A percentile compares a stretch with the other conserved stretches of the same genome.
Conservation (phyloP, 1,284 basidiomycete genomes). For the Moesziomyces antarcticus region DNA sequence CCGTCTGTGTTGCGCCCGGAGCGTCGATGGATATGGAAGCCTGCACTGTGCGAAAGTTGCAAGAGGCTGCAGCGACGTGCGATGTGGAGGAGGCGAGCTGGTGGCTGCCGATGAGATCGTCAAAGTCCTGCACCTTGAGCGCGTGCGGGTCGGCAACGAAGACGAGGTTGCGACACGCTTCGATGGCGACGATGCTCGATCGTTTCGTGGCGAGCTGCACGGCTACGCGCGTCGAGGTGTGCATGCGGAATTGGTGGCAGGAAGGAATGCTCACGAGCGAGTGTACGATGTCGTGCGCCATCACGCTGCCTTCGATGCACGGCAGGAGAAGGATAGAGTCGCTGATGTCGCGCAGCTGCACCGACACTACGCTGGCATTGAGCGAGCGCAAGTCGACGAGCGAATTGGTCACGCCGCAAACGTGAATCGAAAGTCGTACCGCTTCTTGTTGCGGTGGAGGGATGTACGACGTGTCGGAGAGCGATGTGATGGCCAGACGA, state of each 20-base stretch:
- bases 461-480: constrained; percentile 5
- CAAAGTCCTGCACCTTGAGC: constrained; percentile 45
- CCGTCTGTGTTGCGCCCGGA: too few relatives aligned
- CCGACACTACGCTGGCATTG: constrained; percentile 9
- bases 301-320: constrained; percentile 33
- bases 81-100: constrained; percentile 2
- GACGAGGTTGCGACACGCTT: constrained; percentile 10
- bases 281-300: constrained; percentile 21
- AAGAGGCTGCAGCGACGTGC: too few relatives aligned
- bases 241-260: constrained; percentile 47
- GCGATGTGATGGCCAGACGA: constrained; percentile 12
- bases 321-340: constrained; percentile 29
- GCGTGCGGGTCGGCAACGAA: constrained; percentile 9
- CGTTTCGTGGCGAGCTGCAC: constrained; percentile 26
- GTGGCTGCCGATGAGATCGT: constrained; percentile 34
- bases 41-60: too few relatives aligned
- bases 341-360: constrained; percentile 29
- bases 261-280: constrained; percentile 16
- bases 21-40: too few relatives aligned
- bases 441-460: background rate
- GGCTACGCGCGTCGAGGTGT: constrained; percentile 13
- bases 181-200: constrained; percentile 28
- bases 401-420: constrained; percentile 14
- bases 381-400: constrained; percentile 25
- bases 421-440: constrained; percentile 8